Base-by-base conservation (phyloP, 208 protist species). In the Plasmodiophora brassicae region DNA sequence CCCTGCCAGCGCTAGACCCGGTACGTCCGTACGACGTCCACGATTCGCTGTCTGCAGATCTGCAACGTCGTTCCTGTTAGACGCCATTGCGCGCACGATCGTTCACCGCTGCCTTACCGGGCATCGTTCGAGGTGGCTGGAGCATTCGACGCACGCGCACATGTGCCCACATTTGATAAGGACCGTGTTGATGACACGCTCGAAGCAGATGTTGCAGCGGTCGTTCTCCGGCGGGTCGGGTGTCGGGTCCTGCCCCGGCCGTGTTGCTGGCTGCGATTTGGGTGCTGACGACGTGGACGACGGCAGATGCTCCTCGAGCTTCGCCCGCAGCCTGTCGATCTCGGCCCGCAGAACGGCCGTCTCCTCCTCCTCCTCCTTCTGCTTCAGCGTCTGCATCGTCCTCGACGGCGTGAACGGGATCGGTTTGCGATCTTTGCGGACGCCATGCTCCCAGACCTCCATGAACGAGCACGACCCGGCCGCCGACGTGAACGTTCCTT, bases 121-220 rank as follows among this genome's bases (percentile, higher is more conserved):
- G 45, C 83, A 86, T 14, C 45, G 38, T 86, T 86, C 83, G 1
- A 86, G 83, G 14, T 86, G 83, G 10, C 28, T 36, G 32, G 83
- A 86, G 45, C 83, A 86, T 53, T 86, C 45, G 20, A 86, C 45
- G 45, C 83, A 86, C 38, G 45, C 83, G 45, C 38, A 45, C 44
- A 86, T 86, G n/a, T 86, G 83, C 83, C 83, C 83, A 86, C 83
- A 86, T 46, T 36, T 45, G 1, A 86, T 45, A 5, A 86, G 41
- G 10, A 86, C 83, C n/a, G 44, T 86, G 25, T 86, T 86, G 39
- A 86, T 86, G 10, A 45, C 44, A 46, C 45, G 1, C 25, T 86
- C 83, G 45, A 54, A 86, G 45, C 83, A 86, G 28, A 86, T 53
- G 20, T 86, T 86, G 39, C 83, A 86, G 8, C 38, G 44, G 41